Base-by-base conservation (phyloP, 129 eudicot species). In the Ambrosia artemisiifolia region DNA sequence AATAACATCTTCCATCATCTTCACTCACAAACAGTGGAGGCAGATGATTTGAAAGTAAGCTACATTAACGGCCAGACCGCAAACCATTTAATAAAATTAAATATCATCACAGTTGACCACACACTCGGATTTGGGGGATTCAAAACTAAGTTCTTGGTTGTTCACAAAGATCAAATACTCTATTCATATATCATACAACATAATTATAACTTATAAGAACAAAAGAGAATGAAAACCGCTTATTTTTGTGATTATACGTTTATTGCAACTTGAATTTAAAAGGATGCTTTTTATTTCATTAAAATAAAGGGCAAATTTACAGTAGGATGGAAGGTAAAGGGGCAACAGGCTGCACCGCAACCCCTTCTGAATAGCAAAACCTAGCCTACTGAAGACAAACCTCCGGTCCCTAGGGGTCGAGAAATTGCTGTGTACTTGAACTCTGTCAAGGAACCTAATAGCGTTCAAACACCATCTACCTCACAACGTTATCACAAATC, bases 61-160 rank as follows among this genome's bases (percentile, higher is more conserved):
- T 74, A 42, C 63, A 59, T 49, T 57, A 32, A 68, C 75, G 60
- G 70, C 10, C 69, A 76, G 63, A 69, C 62, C 62, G 75, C 42
- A 69, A 57, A 59, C 44, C 17, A 5, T 11, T 53, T 51, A 65
- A 74, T 46, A 16, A 44, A 30, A 69, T 32, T 44, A 60, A 60
- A 69, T 14, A 20, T 9, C 54, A 63, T 16, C 12, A 59, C 11
- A 47, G 35, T 20, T 30, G 51, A 35, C 40, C 5, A 47, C n/a
- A 46, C 28, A 18, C 32, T 24, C 14, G 30, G 36, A 47, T 28
- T 43, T 42, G 30, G 46, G 13, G 24, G 11, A 35, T 30, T 65
- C 28, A 20, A 54, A 53, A 50, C 5, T 11, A 64, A 43, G 32
- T 65, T 38, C 5, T 47, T 63, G 61, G 47, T 44, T n/a, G 55